These are phyloP conservation scores for Goniomonas avonlea DNA, from an alignment of 78 protist species.

Conservation along the genomic window DNA sequence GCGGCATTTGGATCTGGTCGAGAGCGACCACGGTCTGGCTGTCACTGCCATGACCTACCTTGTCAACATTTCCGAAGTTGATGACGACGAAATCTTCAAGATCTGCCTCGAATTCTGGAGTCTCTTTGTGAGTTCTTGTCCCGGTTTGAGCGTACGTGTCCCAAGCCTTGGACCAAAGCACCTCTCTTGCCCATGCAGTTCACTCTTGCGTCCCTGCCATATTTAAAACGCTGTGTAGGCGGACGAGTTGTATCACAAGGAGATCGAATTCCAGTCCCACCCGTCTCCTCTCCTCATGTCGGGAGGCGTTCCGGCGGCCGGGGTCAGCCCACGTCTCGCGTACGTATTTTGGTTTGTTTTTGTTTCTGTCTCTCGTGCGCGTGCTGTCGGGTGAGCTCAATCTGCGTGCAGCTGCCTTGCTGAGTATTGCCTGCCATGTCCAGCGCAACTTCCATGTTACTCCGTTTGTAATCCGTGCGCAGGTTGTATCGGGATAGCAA, in stretches of 20 bases:
- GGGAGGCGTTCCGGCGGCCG: not conserved
- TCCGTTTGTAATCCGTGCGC: not conserved
- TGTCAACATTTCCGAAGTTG: constrained; percentile 60
- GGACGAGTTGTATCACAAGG: constrained; percentile 32
- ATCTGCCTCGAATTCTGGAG: constrained; percentile 93
- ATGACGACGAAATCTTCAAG: constrained; percentile 78
- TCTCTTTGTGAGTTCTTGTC: too few species aligned
- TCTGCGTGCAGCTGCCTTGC: too few species aligned
- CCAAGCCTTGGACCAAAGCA: too few species aligned
- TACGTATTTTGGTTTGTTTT: not conserved
- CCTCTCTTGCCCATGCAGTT: too few species aligned
- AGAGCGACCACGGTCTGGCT: too few species aligned
- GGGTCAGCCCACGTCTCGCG: constrained; percentile 10
- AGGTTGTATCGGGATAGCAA: not conserved
- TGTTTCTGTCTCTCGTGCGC: not conserved
- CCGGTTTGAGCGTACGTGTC: too few species aligned
- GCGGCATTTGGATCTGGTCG: constrained; percentile 56
- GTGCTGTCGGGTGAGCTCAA: too few species aligned
- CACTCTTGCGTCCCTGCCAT: too few species aligned
- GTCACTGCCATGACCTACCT: constrained; percentile 53
- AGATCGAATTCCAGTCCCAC: not conserved
- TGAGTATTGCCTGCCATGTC: too few species aligned
- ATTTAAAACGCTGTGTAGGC: too few species aligned
- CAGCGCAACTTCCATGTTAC: too few species aligned
- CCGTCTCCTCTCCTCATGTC: constrained; percentile 5